Evolutionary conservation across 2,329 filamentous ascomycete genomes (phyloP), one percentile per base, ranked within the genome.

Genomic region (Penicillium nordicum): DNA sequence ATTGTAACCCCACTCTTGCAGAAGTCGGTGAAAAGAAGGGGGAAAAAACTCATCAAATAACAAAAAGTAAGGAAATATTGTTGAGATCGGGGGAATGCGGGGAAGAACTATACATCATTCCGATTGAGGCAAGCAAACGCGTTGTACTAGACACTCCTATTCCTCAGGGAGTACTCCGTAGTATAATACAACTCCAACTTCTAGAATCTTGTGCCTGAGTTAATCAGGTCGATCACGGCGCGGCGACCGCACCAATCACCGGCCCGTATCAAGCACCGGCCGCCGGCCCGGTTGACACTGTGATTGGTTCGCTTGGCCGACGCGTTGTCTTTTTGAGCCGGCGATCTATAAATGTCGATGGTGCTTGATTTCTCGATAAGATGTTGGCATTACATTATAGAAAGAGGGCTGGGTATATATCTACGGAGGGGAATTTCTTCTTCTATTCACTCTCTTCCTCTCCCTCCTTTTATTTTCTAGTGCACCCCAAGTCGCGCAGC

Each of bases 341-440:
- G 49, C 53, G 61, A 66, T 66, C 63, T 66, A 65, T 65, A 65
- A 57, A 57, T 56, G 53, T 53, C 42, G 25, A 55, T 36, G 43
- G 29, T 53, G 58, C 34, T 50, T 57, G 21, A 50, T 56, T 42
- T 49, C 23, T 55, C 44, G 60, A 65, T 61, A 64, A 64, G 53
- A 58, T 58, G 53, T 61, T 49, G 52, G 52, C 53, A 62, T 61
- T 49, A 60, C 52, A 42, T 47, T 49, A 53, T 55, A 30, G 27
- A 41, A 23, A 29, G 7, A 36, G 41, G 29, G 34, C 38, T 32
- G 38, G 44, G 43, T 32, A 25, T 62, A 60, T 61, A 62, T 60
- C 51, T 52, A 45, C 12, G 5, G 36, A 27, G 14, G 21, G 21
- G 30, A 32, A 32, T 50, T 58, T 42, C 47, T 44, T 47, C 50